phyloP scores from a whole-genome alignment of 2,329 filamentous ascomycete genomes.

The Proliferodiscus dingleyae region DNA sequence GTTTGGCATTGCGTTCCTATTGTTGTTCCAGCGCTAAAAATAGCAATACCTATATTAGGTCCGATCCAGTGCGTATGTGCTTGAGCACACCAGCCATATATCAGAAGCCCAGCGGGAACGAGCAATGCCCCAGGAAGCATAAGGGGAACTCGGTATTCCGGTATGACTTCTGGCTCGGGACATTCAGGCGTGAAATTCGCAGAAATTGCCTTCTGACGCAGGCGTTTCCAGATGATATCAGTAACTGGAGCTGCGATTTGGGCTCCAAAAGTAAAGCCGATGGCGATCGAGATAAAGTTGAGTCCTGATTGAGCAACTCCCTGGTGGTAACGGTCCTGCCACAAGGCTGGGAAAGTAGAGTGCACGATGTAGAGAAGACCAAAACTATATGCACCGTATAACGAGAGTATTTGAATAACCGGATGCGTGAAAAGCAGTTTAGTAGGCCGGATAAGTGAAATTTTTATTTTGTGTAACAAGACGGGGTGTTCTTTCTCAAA shows the following conservation, averaged over 20 bases:
- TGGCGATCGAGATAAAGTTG: conserved; percentile 44
- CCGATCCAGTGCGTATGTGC: conserved; percentile 47
- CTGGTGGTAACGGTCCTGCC: conserved; percentile 48
- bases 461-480: conserved; percentile 43
- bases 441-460: conserved; percentile 41
- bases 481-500: conserved; percentile 47
- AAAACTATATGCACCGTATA: conserved; percentile 46
- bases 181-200: not conserved
- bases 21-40: conserved; percentile 44
- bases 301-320: conserved; percentile 50
- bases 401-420: conserved; percentile 45
- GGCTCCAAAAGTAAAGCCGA: conserved; percentile 37
- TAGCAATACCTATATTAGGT: conserved; percentile 47
- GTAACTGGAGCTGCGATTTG: conserved; percentile 22
- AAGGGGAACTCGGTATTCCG: conserved; percentile 57
- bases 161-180: conserved; percentile 24
- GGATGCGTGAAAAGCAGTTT: conserved; percentile 45
- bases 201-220: conserved; percentile 15
- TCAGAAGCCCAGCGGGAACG: conserved; percentile 49
- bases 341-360: conserved; percentile 54
- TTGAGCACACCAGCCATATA: conserved; percentile 52
- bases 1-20: conserved; percentile 21
- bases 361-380: conserved; percentile 50
- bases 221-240: conserved; percentile 13
- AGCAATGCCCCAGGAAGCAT: conserved; percentile 48